Evolutionary conservation across 805 yeast species (phyloP), one percentile per base, ranked within the genome.

Genomic region (Lachancea fermentati): DNA sequence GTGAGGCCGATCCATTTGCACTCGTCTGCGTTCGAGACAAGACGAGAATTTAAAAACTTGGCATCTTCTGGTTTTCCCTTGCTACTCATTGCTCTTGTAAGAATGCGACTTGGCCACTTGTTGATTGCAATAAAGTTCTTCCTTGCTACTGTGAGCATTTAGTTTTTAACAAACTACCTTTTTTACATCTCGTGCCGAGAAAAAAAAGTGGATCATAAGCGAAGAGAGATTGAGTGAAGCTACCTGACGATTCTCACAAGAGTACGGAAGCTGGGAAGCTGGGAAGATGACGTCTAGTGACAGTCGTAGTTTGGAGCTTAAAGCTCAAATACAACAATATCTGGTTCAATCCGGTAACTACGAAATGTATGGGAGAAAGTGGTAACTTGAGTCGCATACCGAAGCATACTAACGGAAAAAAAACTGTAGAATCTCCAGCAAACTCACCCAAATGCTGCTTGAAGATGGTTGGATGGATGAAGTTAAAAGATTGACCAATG

Each of bases 381-480:
- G 11, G n/a, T 28, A 24, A n/a, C n/a, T n/a, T n/a, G n/a, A n/a
- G n/a, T n/a, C n/a, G n/a, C n/a, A n/a, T n/a, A n/a, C n/a, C n/a
- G n/a, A n/a, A n/a, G n/a, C n/a, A 16, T 44, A 32, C 44, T 42
- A 32, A 43, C 41, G 6, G 29, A n/a, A 16, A 7, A n/a, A 5
- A 9, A 32, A n/a, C 4, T 24, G 13, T 29, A 66, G 73, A 48
- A 81, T 86, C 41, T 79, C 82, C 36, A 73, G 75, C 37, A 68
- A 72, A 35, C 64, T 89, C 43, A 77, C 78, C 50, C 71, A 79
- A 41, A 76, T 75, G 52, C 71, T 89, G 8, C 72, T 78, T 38
- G 83, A 84, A 54, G 72, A 81, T 1, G 96, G 96, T 4, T 89
- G 97, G 97, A 78, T 76, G 45, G 95, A 86, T 50, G 72, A 80